Conservation (phyloP, 768 basidiomycete genomes). For the Harrya chromipes region DNA sequence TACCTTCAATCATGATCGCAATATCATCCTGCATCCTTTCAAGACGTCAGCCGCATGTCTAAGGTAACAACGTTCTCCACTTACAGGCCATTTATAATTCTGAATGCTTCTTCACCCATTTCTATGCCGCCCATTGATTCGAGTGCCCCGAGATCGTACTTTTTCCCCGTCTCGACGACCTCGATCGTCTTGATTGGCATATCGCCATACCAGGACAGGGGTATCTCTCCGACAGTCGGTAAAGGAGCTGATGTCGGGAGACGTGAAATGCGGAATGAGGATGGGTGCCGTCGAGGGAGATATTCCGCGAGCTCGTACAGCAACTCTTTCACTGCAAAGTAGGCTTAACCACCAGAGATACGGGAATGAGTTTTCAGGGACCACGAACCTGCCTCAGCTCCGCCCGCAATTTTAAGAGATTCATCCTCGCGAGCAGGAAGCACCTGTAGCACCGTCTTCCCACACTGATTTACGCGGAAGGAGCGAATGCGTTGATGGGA, state of each 20-base stretch:
- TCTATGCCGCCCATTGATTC: conserved; percentile 21
- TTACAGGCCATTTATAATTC: conserved; percentile 59
- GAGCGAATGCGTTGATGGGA: conserved; percentile 56
- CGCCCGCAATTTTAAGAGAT: conserved; percentile 30
- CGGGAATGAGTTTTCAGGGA: neutral
- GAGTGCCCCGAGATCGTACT: conserved; percentile 47
- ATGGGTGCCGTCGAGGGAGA: conserved; percentile 62
- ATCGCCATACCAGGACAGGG: conserved; percentile 40
- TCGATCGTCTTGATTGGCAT: conserved; percentile 53
- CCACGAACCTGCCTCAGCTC: conserved; percentile 29
- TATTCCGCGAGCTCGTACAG: conserved; percentile 70
- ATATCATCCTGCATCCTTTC: conserved; percentile 55
- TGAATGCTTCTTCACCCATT: conserved; percentile 55
- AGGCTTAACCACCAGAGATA: neutral
- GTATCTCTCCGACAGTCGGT: conserved; percentile 23
- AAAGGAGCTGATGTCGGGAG: conserved; percentile 6
- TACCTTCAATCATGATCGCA: conserved; percentile 62
- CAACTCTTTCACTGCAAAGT: conserved; percentile 53
- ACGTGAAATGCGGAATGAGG: conserved; percentile 53
- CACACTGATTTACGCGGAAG: conserved; percentile 51
- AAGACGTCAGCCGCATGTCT: neutral
- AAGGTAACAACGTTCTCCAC: conserved; percentile 22
- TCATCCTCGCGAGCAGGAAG: conserved; percentile 45
- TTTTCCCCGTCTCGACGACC: conserved; percentile 48
- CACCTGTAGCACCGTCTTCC: conserved; percentile 47